phyloP scores from a whole-genome alignment of 345 rosid species.

The Eucalyptus victrix region DNA sequence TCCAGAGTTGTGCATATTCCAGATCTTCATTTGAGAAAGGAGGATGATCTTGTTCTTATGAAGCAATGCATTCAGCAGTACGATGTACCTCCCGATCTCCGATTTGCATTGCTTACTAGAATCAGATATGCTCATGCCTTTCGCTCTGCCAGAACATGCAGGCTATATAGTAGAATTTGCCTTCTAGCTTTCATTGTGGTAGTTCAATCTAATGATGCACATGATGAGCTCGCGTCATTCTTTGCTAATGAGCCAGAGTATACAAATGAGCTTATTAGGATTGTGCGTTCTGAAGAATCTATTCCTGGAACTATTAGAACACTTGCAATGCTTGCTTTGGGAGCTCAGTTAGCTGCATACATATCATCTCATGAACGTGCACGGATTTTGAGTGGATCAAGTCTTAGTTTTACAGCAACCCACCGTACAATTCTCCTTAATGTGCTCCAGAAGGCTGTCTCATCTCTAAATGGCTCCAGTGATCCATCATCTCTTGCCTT shows the following conservation, averaged over 20 bases:
- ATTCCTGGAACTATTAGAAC: slow-evolving; percentile 81
- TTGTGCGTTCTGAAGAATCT: slow-evolving; percentile 80
- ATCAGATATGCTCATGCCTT: slow-evolving; percentile 91
- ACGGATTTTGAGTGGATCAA: slow-evolving; percentile 83
- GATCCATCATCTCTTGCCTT: slow-evolving; percentile 87
- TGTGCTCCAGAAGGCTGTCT: slow-evolving; percentile 92
- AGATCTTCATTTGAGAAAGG: slow-evolving; percentile 73
- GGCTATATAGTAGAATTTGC: slow-evolving; percentile 86
- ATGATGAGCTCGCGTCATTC: slow-evolving; percentile 78
- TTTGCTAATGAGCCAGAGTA: slow-evolving; percentile 96
- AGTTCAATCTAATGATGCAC: slow-evolving; percentile 91
- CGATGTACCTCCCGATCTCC: slow-evolving; percentile 63
- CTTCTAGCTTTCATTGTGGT: slow-evolving; percentile 91
- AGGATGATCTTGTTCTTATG: slow-evolving; percentile 74
- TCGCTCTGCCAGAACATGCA: slow-evolving; percentile 73
- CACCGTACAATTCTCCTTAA: slow-evolving; percentile 86
- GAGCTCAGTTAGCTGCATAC: slow-evolving; percentile 92
- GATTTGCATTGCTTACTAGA: slow-evolving; percentile 82
- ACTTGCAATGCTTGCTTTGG: slow-evolving; percentile 91
- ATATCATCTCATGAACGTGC: slow-evolving; percentile 94
- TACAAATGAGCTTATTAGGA: slow-evolving; percentile 88
- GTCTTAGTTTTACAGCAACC: slow-evolving; percentile 84
- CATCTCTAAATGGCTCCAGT: slow-evolving; percentile 61
- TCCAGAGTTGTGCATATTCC: slow-evolving; percentile 59
- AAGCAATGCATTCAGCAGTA: slow-evolving; percentile 71